Base-by-base conservation (phyloP, 805 yeast species). In the Yarrowia sp. region DNA sequence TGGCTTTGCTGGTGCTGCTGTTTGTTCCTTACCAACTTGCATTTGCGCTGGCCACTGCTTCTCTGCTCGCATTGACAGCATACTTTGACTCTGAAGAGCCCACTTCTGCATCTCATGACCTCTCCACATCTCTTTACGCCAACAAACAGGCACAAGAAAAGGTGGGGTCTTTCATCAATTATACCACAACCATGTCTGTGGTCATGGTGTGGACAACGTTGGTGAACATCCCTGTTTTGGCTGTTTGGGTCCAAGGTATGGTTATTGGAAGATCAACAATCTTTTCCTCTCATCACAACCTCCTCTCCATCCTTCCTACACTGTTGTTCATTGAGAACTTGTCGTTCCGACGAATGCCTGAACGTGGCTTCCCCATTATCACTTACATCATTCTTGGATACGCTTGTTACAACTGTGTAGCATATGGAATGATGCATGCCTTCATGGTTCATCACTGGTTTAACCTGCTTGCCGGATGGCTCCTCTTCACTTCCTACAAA, bases 281-380 rank as follows among this genome's bases (percentile, higher is more conserved):
- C 17, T 91, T 91, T 71, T 83, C 89, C 6, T 88, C 96, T 0
- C 96, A 91, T 73, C 96, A 92, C 73, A 92, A 90, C 71, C 78
- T 89, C 44, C 74, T 92, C 62, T 88, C 96, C 0, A 83, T 92
- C 24, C 76, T 87, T 14, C 96, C 97, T 0, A 84, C 89, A 1
- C 79, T 91, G 9, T 66, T 86, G 10, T 71, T 89, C 41, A 82
- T 83, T 48, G 87, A 85, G 69, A 75, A 80, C 52, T 81, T 87
- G 70, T 80, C 79, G 32, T 75, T 81, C n/a, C 83, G 84, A 4
- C 75, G 75, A 44, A 75, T 78, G 69, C 72, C 84, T 28, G 86
- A 19, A 67, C 66, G 43, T 63, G 64, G 61, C 21, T 64, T 26
- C 24, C 36, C 54, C n/a, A 48, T 26, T 40, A 75, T 78, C 82